Evolutionary conservation across 2,329 filamentous ascomycete genomes (phyloP).

Genomic region (Hypocrella siamensis): DNA sequence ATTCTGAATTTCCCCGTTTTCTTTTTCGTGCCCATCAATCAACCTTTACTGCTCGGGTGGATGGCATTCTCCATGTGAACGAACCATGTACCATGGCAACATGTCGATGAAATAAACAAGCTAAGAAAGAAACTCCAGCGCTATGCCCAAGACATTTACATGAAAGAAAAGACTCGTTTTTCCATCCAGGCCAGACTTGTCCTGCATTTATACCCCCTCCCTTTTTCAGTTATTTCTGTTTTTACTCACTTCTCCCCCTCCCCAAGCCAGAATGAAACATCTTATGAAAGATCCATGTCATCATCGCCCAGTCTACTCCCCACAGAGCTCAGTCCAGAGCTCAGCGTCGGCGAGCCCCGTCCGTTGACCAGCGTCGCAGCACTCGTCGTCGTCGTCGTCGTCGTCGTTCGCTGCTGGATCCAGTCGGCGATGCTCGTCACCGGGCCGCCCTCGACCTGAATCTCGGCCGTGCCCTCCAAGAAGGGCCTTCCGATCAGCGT

Average conservation of each 20-base stretch:
- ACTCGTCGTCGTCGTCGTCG: slow-evolving; percentile 5
- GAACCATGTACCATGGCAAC: background rate
- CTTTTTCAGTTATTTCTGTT: too few relatives aligned
- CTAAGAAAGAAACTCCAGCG: slow-evolving; percentile 2
- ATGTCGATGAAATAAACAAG: too few relatives aligned
- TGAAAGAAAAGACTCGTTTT: too few relatives aligned
- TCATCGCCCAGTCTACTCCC: slow-evolving; percentile 22
- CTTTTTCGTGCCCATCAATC: background rate
- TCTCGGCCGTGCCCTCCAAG: slow-evolving; percentile 47
- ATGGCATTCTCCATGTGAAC: background rate
- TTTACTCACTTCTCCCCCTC: background rate
- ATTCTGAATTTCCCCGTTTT: background rate
- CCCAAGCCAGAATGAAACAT: background rate
- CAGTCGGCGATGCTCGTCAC: slow-evolving; percentile 20
- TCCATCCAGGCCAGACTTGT: too few relatives aligned
- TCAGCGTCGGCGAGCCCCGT: slow-evolving; percentile 27
- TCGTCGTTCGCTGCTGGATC: slow-evolving; percentile 14
- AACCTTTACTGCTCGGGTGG: background rate
- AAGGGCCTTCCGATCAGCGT: slow-evolving; percentile 63
- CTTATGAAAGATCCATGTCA: slow-evolving; percentile 28
- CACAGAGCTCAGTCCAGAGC: slow-evolving; percentile 41
- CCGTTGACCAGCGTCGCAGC: slow-evolving; percentile 3
- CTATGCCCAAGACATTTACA: background rate
- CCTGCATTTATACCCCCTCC: too few relatives aligned
- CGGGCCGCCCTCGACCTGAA: slow-evolving; percentile 63